phyloP scores from a whole-genome alignment of 805 yeast genomes.

The Saturnispora ahearnii region DNA sequence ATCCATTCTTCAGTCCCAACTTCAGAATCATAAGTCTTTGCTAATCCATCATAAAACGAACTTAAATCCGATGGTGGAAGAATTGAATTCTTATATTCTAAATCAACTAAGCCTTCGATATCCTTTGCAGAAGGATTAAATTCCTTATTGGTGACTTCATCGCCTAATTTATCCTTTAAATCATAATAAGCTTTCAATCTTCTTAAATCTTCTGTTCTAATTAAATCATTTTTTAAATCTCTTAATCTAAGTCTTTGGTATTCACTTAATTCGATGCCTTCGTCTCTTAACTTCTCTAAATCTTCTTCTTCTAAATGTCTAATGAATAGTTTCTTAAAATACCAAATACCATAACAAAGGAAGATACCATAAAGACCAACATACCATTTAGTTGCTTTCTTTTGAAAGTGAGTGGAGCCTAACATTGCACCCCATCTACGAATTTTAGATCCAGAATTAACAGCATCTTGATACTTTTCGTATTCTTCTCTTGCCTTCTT shows the following conservation, averaged over 20 bases:
- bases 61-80: conserved; percentile 77
- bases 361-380: conserved; percentile 51
- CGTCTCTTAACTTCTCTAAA: conserved; percentile 22
- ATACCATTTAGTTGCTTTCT: conserved; percentile 54
- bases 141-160: conserved; percentile 5
- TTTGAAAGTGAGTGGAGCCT: conserved; percentile 49
- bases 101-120: conserved; percentile 23
- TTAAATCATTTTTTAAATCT: conserved; percentile 44
- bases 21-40: conserved; percentile 70
- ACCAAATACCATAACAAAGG: conserved; percentile 49
- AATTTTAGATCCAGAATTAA: conserved; percentile 27
- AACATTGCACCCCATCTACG: conserved; percentile 45
- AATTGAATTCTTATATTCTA: conserved; percentile 33
- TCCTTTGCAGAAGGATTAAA: conserved; percentile 31
- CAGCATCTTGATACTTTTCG: conserved; percentile 25
- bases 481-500: conserved; percentile 23
- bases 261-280: conserved; percentile 40
- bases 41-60: conserved; percentile 64
- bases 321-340: conserved; percentile 56
- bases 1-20: conserved; percentile 67
- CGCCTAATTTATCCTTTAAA: conserved; percentile 28
- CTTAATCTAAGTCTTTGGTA: conserved; percentile 57
- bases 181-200: conserved; percentile 52
- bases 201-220: conserved; percentile 56
- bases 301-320: conserved; percentile 52